Evolutionary conservation across 768 basidiomycete species (phyloP).

Genomic region (Boletellus emodensis): DNA sequence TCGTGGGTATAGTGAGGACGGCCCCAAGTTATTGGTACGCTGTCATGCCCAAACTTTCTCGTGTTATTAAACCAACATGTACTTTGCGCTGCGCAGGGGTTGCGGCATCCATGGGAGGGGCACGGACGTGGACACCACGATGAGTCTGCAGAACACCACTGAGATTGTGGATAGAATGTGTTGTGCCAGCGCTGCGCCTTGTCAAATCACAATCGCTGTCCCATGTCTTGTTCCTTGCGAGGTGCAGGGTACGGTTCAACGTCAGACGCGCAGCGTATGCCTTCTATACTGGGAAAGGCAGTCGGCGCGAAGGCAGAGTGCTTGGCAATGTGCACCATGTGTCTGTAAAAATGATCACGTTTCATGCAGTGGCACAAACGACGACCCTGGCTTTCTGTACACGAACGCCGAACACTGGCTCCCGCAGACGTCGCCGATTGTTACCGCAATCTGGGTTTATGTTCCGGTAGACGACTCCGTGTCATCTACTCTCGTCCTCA

Average conservation of each 20-base stretch:
- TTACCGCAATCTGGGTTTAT: background rate
- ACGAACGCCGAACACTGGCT: background rate
- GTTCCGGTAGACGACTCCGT: background rate
- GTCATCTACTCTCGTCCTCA: background rate
- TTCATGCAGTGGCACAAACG: background rate
- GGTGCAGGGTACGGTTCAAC: background rate
- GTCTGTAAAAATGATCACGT: background rate
- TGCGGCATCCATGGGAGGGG: constrained; percentile 63
- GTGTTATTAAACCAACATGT: background rate
- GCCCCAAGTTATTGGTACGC: constrained; percentile 64
- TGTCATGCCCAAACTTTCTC: background rate
- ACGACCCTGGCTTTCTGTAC: background rate
- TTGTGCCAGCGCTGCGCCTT: background rate
- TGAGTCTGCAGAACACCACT: constrained; percentile 39
- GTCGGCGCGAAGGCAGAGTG: background rate
- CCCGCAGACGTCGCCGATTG: no score
- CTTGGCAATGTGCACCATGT: background rate
- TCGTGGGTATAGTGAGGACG: constrained; percentile 56
- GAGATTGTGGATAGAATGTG: constrained; percentile 18
- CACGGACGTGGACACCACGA: constrained; percentile 47
- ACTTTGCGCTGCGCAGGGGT: constrained; percentile 36
- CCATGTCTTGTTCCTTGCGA: background rate
- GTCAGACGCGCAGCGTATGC: background rate
- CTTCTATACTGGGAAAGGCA: background rate
- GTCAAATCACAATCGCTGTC: background rate